These are phyloP conservation scores for Aspergillus asperescens DNA, from an alignment of 495 filamentous ascomycete species.

Conservation along the genomic window DNA sequence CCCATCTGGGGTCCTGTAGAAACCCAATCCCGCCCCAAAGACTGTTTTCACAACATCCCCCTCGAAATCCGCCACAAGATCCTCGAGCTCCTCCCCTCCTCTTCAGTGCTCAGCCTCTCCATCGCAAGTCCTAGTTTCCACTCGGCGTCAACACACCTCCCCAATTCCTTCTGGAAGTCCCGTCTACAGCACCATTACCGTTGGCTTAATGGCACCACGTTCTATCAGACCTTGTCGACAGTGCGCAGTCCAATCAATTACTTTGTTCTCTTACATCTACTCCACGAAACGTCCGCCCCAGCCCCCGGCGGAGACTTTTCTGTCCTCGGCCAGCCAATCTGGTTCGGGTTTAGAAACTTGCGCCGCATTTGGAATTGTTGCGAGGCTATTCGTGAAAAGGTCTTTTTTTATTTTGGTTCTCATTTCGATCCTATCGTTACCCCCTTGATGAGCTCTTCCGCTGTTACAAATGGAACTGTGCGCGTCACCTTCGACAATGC, in stretches of 20 bases:
- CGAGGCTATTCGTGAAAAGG: background rate
- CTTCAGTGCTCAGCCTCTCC: background rate
- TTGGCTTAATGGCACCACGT: background rate
- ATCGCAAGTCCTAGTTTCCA: background rate
- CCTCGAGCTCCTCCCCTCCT: background rate
- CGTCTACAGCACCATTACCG: background rate
- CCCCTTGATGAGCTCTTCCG: too few species aligned
- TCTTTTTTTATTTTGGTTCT: background rate
- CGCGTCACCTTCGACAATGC: too few species aligned
- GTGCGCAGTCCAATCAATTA: background rate
- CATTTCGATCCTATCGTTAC: too few species aligned
- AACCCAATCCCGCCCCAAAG: background rate
- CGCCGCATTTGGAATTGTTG: conserved; percentile 2
- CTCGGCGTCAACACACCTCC: background rate
- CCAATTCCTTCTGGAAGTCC: conserved; percentile 1
- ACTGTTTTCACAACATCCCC: background rate
- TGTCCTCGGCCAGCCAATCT: background rate
- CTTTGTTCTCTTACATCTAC: background rate
- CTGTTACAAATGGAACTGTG: too few species aligned
- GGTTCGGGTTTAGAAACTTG: background rate
- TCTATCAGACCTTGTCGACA: background rate
- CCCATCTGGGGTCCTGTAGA: background rate
- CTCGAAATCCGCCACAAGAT: background rate
- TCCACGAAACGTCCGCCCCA: background rate
- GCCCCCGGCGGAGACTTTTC: too few species aligned